Evolutionary conservation across 2,329 filamentous ascomycete genomes (phyloP).

Genomic region (Aspergillus ruber): DNA sequence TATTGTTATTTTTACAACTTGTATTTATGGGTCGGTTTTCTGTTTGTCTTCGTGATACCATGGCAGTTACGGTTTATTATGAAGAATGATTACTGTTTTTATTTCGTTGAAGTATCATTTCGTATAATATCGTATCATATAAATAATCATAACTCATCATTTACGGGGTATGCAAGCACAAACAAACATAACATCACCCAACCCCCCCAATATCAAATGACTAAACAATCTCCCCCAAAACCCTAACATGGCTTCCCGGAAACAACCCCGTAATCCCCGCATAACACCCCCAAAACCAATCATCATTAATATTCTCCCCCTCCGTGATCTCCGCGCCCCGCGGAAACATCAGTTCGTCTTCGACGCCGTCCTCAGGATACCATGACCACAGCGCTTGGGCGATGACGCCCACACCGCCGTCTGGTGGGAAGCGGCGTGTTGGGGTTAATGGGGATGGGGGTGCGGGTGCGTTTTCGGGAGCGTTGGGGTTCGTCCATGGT

Average conservation of each 20-base stretch:
- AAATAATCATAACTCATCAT: neutral
- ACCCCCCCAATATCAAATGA: neutral
- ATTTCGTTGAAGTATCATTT: too few relatives aligned
- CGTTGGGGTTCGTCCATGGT: conserved; percentile 4
- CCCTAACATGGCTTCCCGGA: conserved; percentile 66
- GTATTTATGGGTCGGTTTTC: too few relatives aligned
- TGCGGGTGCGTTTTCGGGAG: conserved; percentile 4
- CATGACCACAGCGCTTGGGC: conserved; percentile 68
- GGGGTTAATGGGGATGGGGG: conserved; percentile 55
- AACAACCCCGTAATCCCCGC: conserved; percentile 75
- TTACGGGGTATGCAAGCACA: too few relatives aligned
- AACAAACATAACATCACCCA: too few relatives aligned
- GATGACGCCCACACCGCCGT: conserved; percentile 63
- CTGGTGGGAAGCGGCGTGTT: conserved; percentile 56
- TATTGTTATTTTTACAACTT: too few relatives aligned
- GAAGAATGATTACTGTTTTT: too few relatives aligned
- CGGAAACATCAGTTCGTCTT: conserved; percentile 77
- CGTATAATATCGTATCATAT: neutral
- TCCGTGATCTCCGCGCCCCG: conserved; percentile 76
- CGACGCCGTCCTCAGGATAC: conserved; percentile 54
- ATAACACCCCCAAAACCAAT: conserved; percentile 86
- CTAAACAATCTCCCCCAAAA: conserved; percentile 36
- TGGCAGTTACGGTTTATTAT: too few relatives aligned
- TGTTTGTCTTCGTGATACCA: too few relatives aligned
- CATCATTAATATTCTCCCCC: conserved; percentile 78